Evolutionary conservation across 1,139 yeast species (phyloP), one percentile per base, ranked within the genome.

Genomic region (Pichia terricola): DNA sequence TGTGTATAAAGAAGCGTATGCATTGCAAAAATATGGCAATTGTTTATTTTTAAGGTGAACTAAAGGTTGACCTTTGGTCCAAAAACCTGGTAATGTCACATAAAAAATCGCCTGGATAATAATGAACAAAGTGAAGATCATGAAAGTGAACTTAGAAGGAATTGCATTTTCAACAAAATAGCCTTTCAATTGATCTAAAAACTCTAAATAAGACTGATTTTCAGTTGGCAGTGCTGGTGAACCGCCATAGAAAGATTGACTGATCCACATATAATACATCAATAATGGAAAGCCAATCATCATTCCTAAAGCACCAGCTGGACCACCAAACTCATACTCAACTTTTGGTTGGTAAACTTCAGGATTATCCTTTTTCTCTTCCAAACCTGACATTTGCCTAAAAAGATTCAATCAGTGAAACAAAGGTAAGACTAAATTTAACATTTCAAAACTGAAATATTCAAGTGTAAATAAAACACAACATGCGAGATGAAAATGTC

Each of bases 181-280:
- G 3, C 66, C 68, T 52, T 67, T 63, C 44, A 84, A 65, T 30
- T 63, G 63, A n/a, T 43, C 37, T 2, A 71, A 43, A 55, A 89
- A 88, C 3, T 75, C 75, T 1, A 46, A 39, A 74, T 80, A 72
- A 2, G 80, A 52, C 63, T 89, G 82, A 40, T 69, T 81, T 2
- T 63, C 69, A 0, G 64, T 58, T 2, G 96, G 96, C 64, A 72
- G 67, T 27, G 95, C 87, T 34, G 86, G 73, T 40, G 68, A 61
- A 3, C 96, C 95, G 50, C 69, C 69, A 63, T 87, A 85, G 64
- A 82, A 87, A 53, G 77, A 74, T 48, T 94, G 91, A 59, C 89
- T 76, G 47, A 89, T 79, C 94, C 96, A 91, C 91, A 91, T 82
- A 67, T 91, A 91, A 75, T 84, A 86, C 98, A 91, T 91, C 59